Evolutionary conservation across 2,329 filamentous ascomycete species (phyloP).

Genomic region (Calonectria leucothoes): DNA sequence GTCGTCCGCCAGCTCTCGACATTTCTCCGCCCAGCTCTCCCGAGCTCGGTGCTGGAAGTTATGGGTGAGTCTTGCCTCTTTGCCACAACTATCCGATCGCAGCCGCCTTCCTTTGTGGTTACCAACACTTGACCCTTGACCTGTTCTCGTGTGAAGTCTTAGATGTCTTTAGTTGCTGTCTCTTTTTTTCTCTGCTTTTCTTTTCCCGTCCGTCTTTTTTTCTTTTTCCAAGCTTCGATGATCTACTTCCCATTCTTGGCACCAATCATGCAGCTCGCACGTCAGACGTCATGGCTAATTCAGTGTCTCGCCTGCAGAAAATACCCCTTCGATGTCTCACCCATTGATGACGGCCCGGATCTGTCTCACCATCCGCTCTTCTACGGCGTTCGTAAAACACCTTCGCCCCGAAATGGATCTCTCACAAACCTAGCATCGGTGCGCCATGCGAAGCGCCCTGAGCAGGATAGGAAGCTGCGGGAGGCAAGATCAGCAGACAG

Average conservation of each 20-base stretch:
- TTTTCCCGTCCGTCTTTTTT: not conserved
- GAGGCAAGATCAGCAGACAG: conserved; percentile 48
- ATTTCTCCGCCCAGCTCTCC: conserved; percentile 70
- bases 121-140: not conserved
- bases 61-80: conserved; percentile 54
- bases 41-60: conserved; percentile 52
- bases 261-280: conserved; percentile 26
- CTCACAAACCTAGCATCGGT: conserved; percentile 63
- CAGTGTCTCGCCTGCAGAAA: conserved; percentile 40
- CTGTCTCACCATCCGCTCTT: conserved; percentile 46
- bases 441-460: conserved; percentile 62
- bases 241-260: not conserved
- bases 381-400: conserved; percentile 27
- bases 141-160: not conserved
- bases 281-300: conserved; percentile 31
- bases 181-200: not conserved
- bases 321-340: conserved; percentile 58
- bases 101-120: conserved; percentile 28
- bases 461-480: conserved; percentile 54
- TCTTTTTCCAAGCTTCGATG: not conserved
- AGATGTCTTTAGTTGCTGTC: not conserved
- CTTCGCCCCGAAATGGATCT: conserved; percentile 21
- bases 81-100: conserved; percentile 6
- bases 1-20: conserved; percentile 55
- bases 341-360: conserved; percentile 60